A percentile compares a stretch with the other conserved stretches of the same genome.
These are phyloP conservation scores for Xanthoconium separans DNA, from an alignment of 1,284 basidiomycete species.

Conservation along the genomic window DNA sequence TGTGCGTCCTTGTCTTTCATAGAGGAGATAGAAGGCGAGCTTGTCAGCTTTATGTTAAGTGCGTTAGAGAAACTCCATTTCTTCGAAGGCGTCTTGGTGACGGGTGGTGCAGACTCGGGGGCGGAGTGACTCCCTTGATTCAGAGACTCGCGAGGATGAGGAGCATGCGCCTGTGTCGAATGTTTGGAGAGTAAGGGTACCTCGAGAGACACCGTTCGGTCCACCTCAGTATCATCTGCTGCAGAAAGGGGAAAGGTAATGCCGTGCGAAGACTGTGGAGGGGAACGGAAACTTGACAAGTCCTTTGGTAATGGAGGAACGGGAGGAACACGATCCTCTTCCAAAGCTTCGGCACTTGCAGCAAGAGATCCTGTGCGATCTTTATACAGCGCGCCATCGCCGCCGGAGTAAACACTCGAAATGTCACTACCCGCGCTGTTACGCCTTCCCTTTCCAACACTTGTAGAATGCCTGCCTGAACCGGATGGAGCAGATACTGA, in stretches of 20 bases:
- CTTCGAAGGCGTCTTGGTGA: conserved; percentile 77
- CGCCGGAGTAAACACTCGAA: conserved; percentile 69
- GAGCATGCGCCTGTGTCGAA: conserved; percentile 24
- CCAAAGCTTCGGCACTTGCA: conserved; percentile 52
- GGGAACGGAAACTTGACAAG: conserved; percentile 74
- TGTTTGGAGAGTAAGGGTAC: conserved; percentile 44
- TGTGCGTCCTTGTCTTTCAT: conserved; percentile 40
- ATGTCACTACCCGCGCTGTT: conserved; percentile 87
- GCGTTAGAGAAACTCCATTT: conserved; percentile 96
- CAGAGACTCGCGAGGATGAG: conserved; percentile 16
- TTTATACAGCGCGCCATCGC: conserved; percentile 54
- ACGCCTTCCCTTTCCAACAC: conserved; percentile 53
- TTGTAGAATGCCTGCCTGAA: conserved; percentile 63
- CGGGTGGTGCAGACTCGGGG: conserved; percentile 39
- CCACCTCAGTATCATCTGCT: conserved; percentile 37
- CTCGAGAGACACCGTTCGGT: conserved; percentile 52
- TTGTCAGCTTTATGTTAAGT: conserved; percentile 77
- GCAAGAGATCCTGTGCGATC: conserved; percentile 64
- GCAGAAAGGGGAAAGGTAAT: conserved; percentile 48
- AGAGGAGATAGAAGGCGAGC: conserved; percentile 62
- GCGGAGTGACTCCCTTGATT: conserved; percentile 38
- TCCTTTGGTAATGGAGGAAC: conserved; percentile 97
- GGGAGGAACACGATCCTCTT: conserved; percentile 78
- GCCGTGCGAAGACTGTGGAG: conserved; percentile 52
- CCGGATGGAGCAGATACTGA: conserved; percentile 68